Evolutionary conservation across 2,329 filamentous ascomycete genomes (phyloP).

Genomic region (Penicillium rolfsii): DNA sequence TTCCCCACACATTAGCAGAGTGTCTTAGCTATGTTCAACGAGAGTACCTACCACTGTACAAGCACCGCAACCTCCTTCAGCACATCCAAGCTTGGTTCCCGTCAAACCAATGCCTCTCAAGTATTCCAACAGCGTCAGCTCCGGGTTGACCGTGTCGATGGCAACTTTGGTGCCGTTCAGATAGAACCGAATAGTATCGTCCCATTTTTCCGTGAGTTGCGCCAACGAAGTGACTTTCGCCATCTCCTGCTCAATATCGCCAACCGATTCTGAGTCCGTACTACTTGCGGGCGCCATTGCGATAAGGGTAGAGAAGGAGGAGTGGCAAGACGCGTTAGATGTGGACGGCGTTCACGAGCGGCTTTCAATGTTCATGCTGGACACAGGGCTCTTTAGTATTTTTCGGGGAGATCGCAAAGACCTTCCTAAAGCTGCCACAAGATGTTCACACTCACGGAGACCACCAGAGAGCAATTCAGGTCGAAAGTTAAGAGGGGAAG

Average conservation of each 20-base stretch:
- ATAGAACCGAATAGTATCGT: conserved; percentile 89
- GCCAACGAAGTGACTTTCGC: conserved; percentile 55
- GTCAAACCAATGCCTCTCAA: conserved; percentile 89
- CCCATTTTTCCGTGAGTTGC: conserved; percentile 73
- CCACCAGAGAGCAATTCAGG: not conserved
- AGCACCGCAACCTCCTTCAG: conserved; percentile 93
- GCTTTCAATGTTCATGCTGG: conserved; percentile 9
- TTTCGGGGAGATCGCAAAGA: conserved; percentile 16
- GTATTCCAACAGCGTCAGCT: conserved; percentile 90
- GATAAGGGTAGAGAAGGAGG: conserved; percentile 8
- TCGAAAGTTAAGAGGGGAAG: conserved; percentile 9
- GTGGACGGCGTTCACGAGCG: conserved; percentile 11
- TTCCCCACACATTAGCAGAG: not conserved
- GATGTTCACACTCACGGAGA: not conserved
- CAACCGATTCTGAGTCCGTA: conserved; percentile 48
- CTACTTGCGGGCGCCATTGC: conserved; percentile 61
- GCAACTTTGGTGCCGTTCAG: conserved; percentile 90
- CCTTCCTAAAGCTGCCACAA: conserved; percentile 21
- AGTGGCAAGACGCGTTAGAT: conserved; percentile 8
- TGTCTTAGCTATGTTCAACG: not conserved
- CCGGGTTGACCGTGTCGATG: conserved; percentile 84
- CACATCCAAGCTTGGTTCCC: conserved; percentile 94
- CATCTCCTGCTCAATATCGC: conserved; percentile 48
- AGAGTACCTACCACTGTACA: conserved; percentile 73
- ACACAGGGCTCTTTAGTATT: conserved; percentile 11